Conservation (phyloP, 441 rosid genomes). For the Francoa sonchifolia region DNA sequence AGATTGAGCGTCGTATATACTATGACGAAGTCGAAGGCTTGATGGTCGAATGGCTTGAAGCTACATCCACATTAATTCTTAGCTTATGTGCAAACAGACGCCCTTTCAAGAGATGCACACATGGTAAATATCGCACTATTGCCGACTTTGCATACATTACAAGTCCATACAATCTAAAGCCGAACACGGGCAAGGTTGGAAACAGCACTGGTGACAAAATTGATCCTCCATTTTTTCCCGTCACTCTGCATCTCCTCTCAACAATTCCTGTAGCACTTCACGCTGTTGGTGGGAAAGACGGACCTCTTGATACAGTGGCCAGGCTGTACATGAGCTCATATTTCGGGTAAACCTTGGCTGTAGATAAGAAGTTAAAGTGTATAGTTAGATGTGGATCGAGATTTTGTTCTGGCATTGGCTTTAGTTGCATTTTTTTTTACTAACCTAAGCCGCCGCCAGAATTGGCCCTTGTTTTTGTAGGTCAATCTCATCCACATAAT, state of each 20-base stretch:
- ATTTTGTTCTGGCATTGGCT: slow-evolving; percentile 8
- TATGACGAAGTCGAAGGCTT: slow-evolving; percentile 81
- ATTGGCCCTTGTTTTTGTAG: slow-evolving; percentile 28
- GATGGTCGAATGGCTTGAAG: slow-evolving; percentile 66
- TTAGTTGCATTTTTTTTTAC: slow-evolving; percentile 34
- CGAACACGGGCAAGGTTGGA: slow-evolving; percentile 11
- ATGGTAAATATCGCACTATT: slow-evolving; percentile 32
- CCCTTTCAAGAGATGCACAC: slow-evolving; percentile 28
- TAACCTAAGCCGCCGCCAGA: slow-evolving; percentile 36
- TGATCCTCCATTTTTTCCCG: slow-evolving; percentile 53
- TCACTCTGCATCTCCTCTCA: slow-evolving; percentile 48
- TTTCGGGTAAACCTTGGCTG: slow-evolving; percentile 23
- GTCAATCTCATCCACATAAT: slow-evolving; percentile 16
- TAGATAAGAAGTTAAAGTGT: slow-evolving; percentile 30
- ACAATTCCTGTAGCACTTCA: slow-evolving; percentile 72
- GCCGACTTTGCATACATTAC: slow-evolving; percentile 43
- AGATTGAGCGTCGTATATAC: slow-evolving; percentile 68
- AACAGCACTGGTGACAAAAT: slow-evolving; percentile 14
- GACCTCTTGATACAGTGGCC: slow-evolving; percentile 62
- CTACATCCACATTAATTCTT: slow-evolving; percentile 69
- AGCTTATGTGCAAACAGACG: slow-evolving; percentile 27
- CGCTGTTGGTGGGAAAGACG: slow-evolving; percentile 75
- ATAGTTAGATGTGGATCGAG: slow-evolving; percentile 29
- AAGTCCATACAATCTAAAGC: slow-evolving; percentile 36
- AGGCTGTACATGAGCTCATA: slow-evolving; percentile 72